phyloP scores from a whole-genome alignment of 2,329 filamentous ascomycete genomes.

The Teratosphaeria destructans region DNA sequence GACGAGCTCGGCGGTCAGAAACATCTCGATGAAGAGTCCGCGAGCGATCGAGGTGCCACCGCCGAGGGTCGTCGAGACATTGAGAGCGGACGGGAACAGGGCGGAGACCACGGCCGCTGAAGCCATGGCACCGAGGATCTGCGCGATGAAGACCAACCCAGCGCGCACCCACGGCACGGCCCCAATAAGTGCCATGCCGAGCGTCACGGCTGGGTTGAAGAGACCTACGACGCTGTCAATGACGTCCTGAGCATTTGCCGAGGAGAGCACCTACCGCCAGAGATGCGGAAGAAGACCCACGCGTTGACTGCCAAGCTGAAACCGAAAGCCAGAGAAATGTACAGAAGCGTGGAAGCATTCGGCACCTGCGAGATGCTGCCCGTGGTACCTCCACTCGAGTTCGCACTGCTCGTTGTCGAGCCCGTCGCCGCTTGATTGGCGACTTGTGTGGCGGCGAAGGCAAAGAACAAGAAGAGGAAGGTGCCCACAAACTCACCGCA shows the following conservation, averaged over 20 bases:
- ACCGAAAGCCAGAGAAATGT: conserved; percentile 32
- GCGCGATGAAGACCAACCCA: conserved; percentile 33
- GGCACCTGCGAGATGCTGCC: conserved; percentile 21
- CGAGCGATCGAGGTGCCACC: conserved; percentile 32
- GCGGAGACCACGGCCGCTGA: conserved; percentile 35
- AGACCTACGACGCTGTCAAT: conserved; percentile 14
- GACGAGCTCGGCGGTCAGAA: conserved; percentile 39
- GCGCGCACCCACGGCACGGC: conserved; percentile 37
- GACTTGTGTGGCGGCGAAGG: conserved; percentile 29
- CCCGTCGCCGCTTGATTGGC: conserved; percentile 27
- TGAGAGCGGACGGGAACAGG: conserved; percentile 36
- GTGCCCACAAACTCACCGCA: conserved; percentile 35
- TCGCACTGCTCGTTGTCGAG: conserved; percentile 5
- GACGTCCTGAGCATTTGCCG: not conserved
- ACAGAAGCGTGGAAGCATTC: conserved; percentile 26
- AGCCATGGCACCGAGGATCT: conserved; percentile 36
- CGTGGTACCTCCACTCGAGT: not conserved
- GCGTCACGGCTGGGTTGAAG: conserved; percentile 33
- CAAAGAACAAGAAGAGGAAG: conserved; percentile 36
- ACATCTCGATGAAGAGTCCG: conserved; percentile 42
- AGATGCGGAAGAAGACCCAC: conserved; percentile 37
- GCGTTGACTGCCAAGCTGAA: conserved; percentile 35
- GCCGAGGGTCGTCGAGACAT: conserved; percentile 36
- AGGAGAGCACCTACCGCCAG: conserved; percentile 20
- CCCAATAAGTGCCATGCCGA: conserved; percentile 39